phyloP scores from a whole-genome alignment of 2,329 filamentous ascomycete species.

The Ceratocystis destructans region DNA sequence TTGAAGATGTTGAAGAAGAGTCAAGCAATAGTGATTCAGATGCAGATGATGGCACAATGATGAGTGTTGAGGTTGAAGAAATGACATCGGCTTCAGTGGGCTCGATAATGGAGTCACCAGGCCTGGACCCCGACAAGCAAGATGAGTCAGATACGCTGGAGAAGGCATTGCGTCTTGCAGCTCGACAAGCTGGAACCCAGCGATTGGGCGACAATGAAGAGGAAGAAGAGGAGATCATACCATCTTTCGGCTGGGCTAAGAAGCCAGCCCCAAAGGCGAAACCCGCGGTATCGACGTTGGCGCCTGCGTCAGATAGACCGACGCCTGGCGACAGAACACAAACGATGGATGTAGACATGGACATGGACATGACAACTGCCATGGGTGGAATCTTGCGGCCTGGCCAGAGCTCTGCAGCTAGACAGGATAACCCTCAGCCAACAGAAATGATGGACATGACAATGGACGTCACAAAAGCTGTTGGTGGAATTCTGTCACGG shows the following conservation, averaged over 20 bases:
- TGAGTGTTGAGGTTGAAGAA: conserved; percentile 71
- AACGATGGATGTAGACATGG: conserved; percentile 32
- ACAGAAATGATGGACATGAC: conserved; percentile 71
- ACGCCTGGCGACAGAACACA: conserved; percentile 19
- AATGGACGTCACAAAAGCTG: conserved; percentile 81
- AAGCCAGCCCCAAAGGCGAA: conserved; percentile 28
- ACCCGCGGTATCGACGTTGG: conserved; percentile 15
- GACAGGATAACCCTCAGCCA: background rate
- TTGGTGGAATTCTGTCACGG: conserved; percentile 61
- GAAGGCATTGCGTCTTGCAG: conserved; percentile 61
- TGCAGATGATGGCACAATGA: conserved; percentile 64
- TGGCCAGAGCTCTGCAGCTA: background rate
- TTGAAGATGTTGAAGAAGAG: conserved; percentile 41
- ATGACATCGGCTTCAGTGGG: conserved; percentile 54
- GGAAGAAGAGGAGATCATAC: conserved; percentile 54
- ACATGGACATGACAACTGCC: conserved; percentile 44
- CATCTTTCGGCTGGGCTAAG: conserved; percentile 62
- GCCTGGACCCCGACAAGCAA: conserved; percentile 30
- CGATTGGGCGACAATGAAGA: conserved; percentile 36
- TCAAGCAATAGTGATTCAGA: conserved; percentile 40
- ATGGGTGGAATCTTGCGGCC: conserved; percentile 34
- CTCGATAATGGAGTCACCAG: conserved; percentile 45
- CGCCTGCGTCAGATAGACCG: conserved; percentile 10
- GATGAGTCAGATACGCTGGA: conserved; percentile 60
- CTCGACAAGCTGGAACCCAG: conserved; percentile 60